A percentile compares a stretch with the other conserved stretches of the same genome.
Evolutionary conservation across 2,329 filamentous ascomycete species (phyloP).

Genomic region (Aureobasidium sp.): DNA sequence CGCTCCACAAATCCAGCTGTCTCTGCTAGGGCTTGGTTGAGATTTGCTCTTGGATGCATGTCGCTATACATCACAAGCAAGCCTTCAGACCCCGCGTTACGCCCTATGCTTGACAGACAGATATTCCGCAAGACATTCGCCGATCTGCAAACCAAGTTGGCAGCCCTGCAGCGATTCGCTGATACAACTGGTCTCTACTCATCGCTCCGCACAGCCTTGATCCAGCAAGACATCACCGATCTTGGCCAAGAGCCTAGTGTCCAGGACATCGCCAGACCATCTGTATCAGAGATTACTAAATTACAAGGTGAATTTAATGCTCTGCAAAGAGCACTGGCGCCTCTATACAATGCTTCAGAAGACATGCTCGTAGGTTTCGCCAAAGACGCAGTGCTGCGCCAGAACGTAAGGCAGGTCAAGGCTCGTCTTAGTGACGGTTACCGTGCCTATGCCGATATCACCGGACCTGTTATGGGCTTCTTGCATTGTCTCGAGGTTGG

Average conservation of each 20-base stretch:
- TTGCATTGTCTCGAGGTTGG: constrained; percentile 73
- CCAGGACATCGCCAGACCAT: constrained; percentile 65
- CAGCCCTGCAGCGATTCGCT: constrained; percentile 60
- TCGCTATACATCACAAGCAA: constrained; percentile 79
- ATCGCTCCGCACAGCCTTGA: constrained; percentile 58
- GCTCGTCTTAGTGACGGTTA: constrained; percentile 63
- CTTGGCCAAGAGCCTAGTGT: constrained; percentile 59
- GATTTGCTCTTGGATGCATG: constrained; percentile 67
- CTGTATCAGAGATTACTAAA: constrained; percentile 57
- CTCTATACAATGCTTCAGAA: background rate
- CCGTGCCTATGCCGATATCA: constrained; percentile 78
- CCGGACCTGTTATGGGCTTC: constrained; percentile 68
- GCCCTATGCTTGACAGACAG: constrained; percentile 55
- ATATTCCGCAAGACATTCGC: constrained; percentile 51
- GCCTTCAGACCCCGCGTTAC: constrained; percentile 70
- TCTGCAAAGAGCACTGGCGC: constrained; percentile 10
- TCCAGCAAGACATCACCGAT: constrained; percentile 47
- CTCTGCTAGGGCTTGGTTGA: constrained; percentile 54
- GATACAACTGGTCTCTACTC: constrained; percentile 61
- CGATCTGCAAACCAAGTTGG: constrained; percentile 51
- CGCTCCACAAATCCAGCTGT: background rate
- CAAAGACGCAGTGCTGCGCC: constrained; percentile 16
- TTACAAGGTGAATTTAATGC: constrained; percentile 72
- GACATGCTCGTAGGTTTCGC: constrained; percentile 7
- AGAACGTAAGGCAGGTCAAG: constrained; percentile 52